Percentiles rank a stretch among this genome's conserved stretches.
Evolutionary conservation across 139 green algal species (phyloP).

Genomic region (Chlorella ohadii): DNA sequence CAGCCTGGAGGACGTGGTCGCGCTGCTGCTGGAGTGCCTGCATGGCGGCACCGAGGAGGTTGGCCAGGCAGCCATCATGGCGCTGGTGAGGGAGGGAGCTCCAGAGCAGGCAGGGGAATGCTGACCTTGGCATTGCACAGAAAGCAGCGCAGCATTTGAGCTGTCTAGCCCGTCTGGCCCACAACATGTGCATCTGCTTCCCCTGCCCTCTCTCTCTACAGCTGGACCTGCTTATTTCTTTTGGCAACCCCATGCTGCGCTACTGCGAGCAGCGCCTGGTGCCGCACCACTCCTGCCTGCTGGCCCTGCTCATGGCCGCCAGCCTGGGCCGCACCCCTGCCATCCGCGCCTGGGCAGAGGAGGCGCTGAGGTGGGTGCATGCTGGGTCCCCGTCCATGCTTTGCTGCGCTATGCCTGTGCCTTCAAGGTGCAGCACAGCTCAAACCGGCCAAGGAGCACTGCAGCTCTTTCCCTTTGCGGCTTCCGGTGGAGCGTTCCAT

Average conservation of each 20-base stretch:
- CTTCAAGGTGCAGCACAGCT: too few species aligned
- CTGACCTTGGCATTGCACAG: too few species aligned
- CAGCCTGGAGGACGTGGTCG: constrained; percentile 8
- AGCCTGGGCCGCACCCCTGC: constrained; percentile 11
- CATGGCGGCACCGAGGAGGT: not conserved
- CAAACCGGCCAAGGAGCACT: too few species aligned
- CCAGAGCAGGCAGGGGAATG: too few species aligned
- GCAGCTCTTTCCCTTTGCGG: too few species aligned
- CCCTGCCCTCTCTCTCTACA: too few species aligned
- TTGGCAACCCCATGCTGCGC: constrained; percentile 17
- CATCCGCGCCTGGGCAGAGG: constrained; percentile 20
- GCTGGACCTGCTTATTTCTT: constrained; percentile 14
- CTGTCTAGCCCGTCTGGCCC: too few species aligned
- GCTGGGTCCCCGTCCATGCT: not conserved
- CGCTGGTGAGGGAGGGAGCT: not conserved
- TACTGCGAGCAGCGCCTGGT: constrained; percentile 1
- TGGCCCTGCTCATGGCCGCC: constrained; percentile 29
- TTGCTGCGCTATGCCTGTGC: too few species aligned
- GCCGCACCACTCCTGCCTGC: constrained; percentile 27
- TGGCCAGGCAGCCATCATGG: not conserved
- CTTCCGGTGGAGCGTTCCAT: too few species aligned
- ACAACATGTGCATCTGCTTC: too few species aligned
- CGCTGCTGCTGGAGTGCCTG: constrained; percentile 31
- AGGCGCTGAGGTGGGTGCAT: constrained; percentile 10
- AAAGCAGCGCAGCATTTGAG: too few species aligned